Percentiles rank a stretch among this genome's conserved stretches.
phyloP scores from a whole-genome alignment of 2,329 filamentous ascomycete genomes.

The Exophiala bonariae region DNA sequence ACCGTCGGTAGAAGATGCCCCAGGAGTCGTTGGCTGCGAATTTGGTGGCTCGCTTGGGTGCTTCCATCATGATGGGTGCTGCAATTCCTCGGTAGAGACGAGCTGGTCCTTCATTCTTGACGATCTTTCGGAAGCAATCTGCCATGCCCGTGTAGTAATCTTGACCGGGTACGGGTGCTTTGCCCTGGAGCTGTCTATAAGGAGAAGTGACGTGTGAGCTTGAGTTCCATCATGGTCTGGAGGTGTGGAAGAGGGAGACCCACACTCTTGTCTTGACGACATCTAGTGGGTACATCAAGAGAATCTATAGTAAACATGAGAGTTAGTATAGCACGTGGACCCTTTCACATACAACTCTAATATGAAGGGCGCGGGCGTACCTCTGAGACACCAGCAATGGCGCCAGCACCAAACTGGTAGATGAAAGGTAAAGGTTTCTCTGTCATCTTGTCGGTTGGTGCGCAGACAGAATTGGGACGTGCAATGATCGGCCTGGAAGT shows the following conservation, averaged over 20 bases:
- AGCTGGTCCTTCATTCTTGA: constrained; percentile 88
- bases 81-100: constrained; percentile 93
- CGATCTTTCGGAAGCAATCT: constrained; percentile 97
- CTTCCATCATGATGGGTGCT: constrained; percentile 97
- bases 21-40: constrained; percentile 99
- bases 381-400: constrained; percentile 96
- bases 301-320: constrained; percentile 60
- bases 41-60: constrained; percentile 93
- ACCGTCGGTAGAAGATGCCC: constrained; percentile 88
- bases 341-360: neutral
- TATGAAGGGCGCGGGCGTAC: constrained; percentile 63
- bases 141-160: constrained; percentile 96
- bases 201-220: neutral
- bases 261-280: constrained; percentile 98
- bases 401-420: constrained; percentile 95
- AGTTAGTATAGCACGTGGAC: too few relatives aligned
- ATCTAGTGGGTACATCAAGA: constrained; percentile 95
- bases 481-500: constrained; percentile 7
- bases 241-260: constrained; percentile 39
- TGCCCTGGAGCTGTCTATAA: constrained; percentile 79
- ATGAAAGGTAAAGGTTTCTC: constrained; percentile 81
- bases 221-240: constrained; percentile 6
- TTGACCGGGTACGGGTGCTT: constrained; percentile 64
- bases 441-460: constrained; percentile 17
- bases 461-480: constrained; percentile 2